Conservation (phyloP, 2,329 filamentous ascomycete species). For the Penicillium sp. region DNA sequence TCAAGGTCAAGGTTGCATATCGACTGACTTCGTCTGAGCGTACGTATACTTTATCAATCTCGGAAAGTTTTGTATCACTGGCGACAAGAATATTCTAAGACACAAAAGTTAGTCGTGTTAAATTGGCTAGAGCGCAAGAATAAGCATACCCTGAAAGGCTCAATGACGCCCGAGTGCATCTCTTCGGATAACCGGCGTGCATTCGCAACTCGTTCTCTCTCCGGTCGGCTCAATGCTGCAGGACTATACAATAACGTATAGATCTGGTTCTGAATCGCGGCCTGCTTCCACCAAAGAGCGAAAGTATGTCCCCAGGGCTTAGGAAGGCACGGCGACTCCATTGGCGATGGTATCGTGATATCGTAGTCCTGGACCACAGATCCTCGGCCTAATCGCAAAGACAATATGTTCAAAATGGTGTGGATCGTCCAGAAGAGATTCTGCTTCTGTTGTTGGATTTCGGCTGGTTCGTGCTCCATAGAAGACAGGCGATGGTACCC, state of each 20-base stretch:
- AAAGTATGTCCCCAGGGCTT: slow-evolving; percentile 53
- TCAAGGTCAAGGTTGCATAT: slow-evolving; percentile 41
- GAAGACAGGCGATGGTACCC: slow-evolving; percentile 57
- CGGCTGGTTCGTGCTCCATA: slow-evolving; percentile 28
- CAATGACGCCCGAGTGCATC: slow-evolving; percentile 33
- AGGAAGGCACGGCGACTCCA: slow-evolving; percentile 13
- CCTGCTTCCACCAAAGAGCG: slow-evolving; percentile 59
- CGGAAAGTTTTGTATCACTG: slow-evolving; percentile 20
- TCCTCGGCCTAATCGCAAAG: slow-evolving; percentile 63
- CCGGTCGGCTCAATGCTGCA: slow-evolving; percentile 32
- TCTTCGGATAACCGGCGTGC: slow-evolving; percentile 34
- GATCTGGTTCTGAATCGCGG: slow-evolving; percentile 61
- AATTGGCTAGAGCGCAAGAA: neutral
- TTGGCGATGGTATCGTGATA: slow-evolving; percentile 52
- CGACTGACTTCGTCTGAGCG: slow-evolving; percentile 41
- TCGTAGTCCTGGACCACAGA: slow-evolving; percentile 64
- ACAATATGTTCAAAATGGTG: slow-evolving; percentile 62
- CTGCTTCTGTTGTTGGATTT: slow-evolving; percentile 36
- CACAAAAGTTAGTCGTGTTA: neutral
- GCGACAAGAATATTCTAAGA: slow-evolving; percentile 13
- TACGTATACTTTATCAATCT: slow-evolving; percentile 34
- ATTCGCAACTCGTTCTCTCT: slow-evolving; percentile 30
- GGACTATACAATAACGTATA: slow-evolving; percentile 62
- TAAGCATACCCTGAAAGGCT: slow-evolving; percentile 34
- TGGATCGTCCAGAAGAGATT: slow-evolving; percentile 64